These are phyloP conservation scores for Coemansia sp. DNA, from an alignment of 192 early-diverging fungal species.

Conservation along the genomic window DNA sequence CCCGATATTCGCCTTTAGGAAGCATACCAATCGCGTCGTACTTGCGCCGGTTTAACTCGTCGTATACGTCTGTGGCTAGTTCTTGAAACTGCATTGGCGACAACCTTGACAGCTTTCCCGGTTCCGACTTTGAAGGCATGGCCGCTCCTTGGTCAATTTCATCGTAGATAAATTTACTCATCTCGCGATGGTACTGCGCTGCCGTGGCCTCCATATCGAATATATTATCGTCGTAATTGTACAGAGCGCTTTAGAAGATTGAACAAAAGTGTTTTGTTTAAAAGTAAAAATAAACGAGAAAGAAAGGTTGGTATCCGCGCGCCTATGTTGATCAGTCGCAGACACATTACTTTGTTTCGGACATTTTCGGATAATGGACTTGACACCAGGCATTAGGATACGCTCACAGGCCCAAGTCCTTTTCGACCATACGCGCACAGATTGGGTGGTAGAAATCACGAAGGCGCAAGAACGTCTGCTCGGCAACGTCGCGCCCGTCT, in stretches of 20 bases:
- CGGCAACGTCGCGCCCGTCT: slow-evolving; percentile 74
- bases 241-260: not conserved
- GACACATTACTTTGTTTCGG: too few species aligned
- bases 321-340: too few species aligned
- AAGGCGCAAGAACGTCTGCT: slow-evolving; percentile 74
- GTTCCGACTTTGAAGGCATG: slow-evolving; percentile 35
- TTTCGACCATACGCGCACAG: slow-evolving; percentile 82
- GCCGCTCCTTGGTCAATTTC: slow-evolving; percentile 44
- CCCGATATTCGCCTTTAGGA: not conserved
- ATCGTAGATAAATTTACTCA: slow-evolving; percentile 47
- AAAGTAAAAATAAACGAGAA: too few species aligned
- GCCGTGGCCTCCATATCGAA: slow-evolving; percentile 41
- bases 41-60: slow-evolving; percentile 80
- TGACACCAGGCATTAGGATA: too few species aligned
- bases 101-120: slow-evolving; percentile 73
- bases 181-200: slow-evolving; percentile 51
- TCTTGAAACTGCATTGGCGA: slow-evolving; percentile 88
- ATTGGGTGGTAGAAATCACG: slow-evolving; percentile 93
- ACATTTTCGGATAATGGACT: not conserved
- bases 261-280: not conserved
- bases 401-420: slow-evolving; percentile 66
- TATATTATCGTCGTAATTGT: too few species aligned
- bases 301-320: too few species aligned
- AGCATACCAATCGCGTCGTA: slow-evolving; percentile 19
- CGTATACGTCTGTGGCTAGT: slow-evolving; percentile 93